A percentile compares a stretch with the other conserved stretches of the same genome.
Evolutionary conservation across 2,329 filamentous ascomycete genomes (phyloP).

Genomic region (Xylaria sp.): DNA sequence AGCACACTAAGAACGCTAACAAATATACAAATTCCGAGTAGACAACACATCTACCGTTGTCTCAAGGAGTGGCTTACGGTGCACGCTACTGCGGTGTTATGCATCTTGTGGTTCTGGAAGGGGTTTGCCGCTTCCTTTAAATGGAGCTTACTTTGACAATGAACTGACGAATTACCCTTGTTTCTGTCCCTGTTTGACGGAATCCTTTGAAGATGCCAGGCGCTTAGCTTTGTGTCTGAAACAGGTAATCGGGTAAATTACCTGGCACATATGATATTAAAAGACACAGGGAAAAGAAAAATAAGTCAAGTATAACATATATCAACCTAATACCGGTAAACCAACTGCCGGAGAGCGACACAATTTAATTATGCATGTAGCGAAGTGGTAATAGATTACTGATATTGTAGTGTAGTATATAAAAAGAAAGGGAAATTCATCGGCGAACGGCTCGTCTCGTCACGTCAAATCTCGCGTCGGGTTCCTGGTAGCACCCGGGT

Average conservation of each 20-base stretch:
- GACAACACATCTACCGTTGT: not conserved
- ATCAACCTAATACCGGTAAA: not conserved
- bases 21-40: constrained; percentile 6
- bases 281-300: not conserved
- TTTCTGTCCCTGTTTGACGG: constrained; percentile 9
- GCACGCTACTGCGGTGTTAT: constrained; percentile 10
- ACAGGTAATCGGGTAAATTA: constrained; percentile 23
- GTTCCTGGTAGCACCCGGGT: not conserved
- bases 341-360: not conserved
- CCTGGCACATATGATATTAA: not conserved
- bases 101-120: constrained; percentile 25
- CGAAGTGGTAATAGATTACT: not conserved
- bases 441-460: constrained; percentile 2
- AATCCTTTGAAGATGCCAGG: constrained; percentile 12
- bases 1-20: not conserved
- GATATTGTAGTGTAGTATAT: not conserved
- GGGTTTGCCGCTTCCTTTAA: constrained; percentile 22
- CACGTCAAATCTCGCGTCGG: constrained; percentile 3
- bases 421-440: not conserved
- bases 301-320: not conserved
- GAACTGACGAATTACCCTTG: constrained; percentile 1
- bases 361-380: not conserved
- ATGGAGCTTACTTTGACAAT: constrained; percentile 5
- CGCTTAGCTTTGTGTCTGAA: constrained; percentile 9
- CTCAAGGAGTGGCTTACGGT: constrained; percentile 16